phyloP scores from a whole-genome alignment of 1,139 yeast genomes.

The Hyphopichia pseudoburtonii region DNA sequence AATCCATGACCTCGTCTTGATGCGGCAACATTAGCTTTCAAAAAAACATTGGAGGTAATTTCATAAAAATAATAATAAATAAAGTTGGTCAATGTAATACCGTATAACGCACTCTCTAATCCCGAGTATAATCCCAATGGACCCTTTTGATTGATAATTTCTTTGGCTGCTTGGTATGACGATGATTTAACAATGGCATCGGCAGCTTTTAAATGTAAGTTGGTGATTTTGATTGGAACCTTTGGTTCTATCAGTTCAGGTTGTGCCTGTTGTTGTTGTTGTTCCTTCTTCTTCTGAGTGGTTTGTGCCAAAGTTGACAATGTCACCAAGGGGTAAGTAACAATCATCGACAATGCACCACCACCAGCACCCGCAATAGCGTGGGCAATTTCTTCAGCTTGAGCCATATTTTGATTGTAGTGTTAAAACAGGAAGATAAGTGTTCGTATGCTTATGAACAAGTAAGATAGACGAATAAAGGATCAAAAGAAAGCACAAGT shows the following conservation, averaged over 20 bases:
- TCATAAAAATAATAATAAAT: constrained; percentile 91
- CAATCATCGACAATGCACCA: constrained; percentile 82
- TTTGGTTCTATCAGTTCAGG: constrained; percentile 5
- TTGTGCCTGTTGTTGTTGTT: constrained; percentile 12
- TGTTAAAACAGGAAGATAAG: no score
- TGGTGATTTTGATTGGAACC: constrained; percentile 3
- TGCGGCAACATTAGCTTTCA: constrained; percentile 34
- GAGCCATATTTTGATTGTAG: constrained; percentile 1
- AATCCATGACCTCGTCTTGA: constrained; percentile 37
- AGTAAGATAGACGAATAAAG: not conserved
- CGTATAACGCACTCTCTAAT: constrained; percentile 82
- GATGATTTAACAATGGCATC: constrained; percentile 20
- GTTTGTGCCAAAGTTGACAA: constrained; percentile 85
- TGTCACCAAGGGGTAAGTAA: constrained; percentile 84
- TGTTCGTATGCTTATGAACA: no score
- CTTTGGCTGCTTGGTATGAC: constrained; percentile 37
- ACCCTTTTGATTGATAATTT: constrained; percentile 64
- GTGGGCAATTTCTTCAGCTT: constrained; percentile 59
- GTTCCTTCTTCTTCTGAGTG: constrained; percentile 39
- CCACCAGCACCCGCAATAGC: constrained; percentile 94
- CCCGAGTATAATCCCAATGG: constrained; percentile 76
- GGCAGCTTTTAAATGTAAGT: constrained; percentile 20
- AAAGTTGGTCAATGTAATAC: constrained; percentile 82
- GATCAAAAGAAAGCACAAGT: not conserved
- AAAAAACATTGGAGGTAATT: constrained; percentile 56